These are phyloP conservation scores for Ochetophila trinervis DNA, from an alignment of 306 rosid genomes.

Conservation along the genomic window DNA sequence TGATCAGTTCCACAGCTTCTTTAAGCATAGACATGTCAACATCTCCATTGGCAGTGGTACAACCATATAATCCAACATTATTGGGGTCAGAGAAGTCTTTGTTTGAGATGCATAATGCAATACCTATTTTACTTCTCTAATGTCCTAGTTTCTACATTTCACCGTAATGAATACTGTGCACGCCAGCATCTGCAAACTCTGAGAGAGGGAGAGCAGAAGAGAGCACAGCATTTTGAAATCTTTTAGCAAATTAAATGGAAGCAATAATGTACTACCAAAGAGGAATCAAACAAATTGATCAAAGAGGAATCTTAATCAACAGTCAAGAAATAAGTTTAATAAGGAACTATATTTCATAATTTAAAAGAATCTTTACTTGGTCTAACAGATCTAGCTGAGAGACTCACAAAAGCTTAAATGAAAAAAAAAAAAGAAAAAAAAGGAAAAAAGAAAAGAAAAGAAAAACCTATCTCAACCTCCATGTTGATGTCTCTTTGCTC, in stretches of 20 bases:
- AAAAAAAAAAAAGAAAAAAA: constrained; percentile 19
- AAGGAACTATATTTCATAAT: background rate
- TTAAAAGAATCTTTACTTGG: background rate
- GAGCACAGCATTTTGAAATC: background rate
- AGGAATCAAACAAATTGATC: background rate
- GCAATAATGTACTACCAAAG: background rate
- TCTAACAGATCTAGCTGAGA: constrained; percentile 4
- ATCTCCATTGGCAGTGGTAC: constrained; percentile 70
- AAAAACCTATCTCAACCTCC: constrained; percentile 75
- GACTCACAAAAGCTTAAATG: constrained; percentile 5
- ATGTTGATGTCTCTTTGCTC: constrained; percentile 59
- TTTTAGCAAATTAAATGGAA: background rate
- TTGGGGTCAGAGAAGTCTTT: constrained; percentile 71
- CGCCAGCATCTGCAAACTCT: background rate
- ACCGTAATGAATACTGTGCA: constrained; percentile 12
- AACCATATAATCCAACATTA: constrained; percentile 98
- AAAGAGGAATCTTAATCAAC: background rate
- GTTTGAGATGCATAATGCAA: constrained; percentile 63
- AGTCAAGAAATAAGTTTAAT: background rate
- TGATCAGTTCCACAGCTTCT: constrained; percentile 70
- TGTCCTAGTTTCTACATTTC: constrained; percentile 78
- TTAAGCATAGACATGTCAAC: constrained; percentile 78
- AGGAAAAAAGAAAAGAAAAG: constrained; percentile 16
- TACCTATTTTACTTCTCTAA: constrained; percentile 68
- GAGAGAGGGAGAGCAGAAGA: too few relatives aligned